Percentiles rank a stretch among this genome's conserved stretches.
Evolutionary conservation across 169 alveolate genomes (phyloP).

Genomic region (Plasmodium adleri): DNA sequence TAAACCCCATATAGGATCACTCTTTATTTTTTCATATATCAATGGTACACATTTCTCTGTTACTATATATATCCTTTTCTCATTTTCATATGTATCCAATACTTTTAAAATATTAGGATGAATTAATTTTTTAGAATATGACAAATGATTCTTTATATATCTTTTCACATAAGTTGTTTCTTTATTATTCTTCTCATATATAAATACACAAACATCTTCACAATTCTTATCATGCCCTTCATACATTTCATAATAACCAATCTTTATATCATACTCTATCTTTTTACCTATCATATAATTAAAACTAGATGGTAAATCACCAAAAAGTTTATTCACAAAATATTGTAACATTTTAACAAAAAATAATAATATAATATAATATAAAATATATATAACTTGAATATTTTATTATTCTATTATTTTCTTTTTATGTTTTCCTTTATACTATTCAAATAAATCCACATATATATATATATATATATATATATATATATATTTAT

Average conservation of each 20-base stretch:
- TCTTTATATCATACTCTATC: slow-evolving; percentile 13
- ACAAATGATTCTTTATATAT: slow-evolving; percentile 78
- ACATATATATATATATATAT: too few relatives aligned
- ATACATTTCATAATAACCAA: slow-evolving; percentile 50
- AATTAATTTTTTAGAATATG: slow-evolving; percentile 72
- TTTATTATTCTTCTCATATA: slow-evolving; percentile 50
- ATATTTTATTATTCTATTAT: too few relatives aligned
- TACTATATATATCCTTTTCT: slow-evolving; percentile 80
- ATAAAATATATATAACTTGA: neutral
- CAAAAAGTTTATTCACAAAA: slow-evolving; percentile 51
- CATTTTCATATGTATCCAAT: slow-evolving; percentile 78
- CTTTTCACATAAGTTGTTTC: slow-evolving; percentile 67
- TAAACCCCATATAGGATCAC: slow-evolving; percentile 24
- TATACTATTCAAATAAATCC: too few relatives aligned
- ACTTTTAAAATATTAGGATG: slow-evolving; percentile 85
- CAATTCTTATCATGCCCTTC: slow-evolving; percentile 38
- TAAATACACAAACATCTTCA: slow-evolving; percentile 63
- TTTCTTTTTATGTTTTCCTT: neutral
- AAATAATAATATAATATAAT: too few relatives aligned
- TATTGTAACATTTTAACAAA: slow-evolving; percentile 41
- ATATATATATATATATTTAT: too few relatives aligned
- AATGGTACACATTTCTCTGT: slow-evolving; percentile 85
- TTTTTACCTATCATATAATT: slow-evolving; percentile 40
- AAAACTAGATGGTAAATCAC: slow-evolving; percentile 67
- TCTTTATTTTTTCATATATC: slow-evolving; percentile 57